A percentile compares a stretch with the other conserved stretches of the same genome.
Evolutionary conservation across 208 protist species (phyloP).

Genomic region (Porcisia deanei): DNA sequence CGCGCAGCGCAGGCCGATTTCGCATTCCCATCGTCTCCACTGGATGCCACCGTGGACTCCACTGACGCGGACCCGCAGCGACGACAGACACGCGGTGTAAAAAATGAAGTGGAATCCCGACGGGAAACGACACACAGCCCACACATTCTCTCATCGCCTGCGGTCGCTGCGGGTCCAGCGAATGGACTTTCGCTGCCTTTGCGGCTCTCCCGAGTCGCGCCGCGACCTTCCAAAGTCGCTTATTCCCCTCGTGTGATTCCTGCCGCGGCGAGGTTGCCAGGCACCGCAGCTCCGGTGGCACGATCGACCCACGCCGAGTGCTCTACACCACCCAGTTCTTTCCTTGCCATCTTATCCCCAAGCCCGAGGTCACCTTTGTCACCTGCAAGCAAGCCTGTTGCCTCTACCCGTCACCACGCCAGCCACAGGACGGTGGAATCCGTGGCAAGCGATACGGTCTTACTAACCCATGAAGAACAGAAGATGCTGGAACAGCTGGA

Average conservation of each 20-base stretch:
- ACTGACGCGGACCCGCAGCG: slow-evolving; percentile 17
- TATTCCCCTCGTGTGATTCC: neutral
- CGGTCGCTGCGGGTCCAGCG: neutral
- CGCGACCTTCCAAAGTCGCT: neutral
- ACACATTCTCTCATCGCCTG: neutral
- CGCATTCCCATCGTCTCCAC: neutral
- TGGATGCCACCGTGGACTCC: slow-evolving; percentile 14
- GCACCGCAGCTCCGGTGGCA: neutral
- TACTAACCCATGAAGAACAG: slow-evolving; percentile 23
- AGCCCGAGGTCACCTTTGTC: neutral
- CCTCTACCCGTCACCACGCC: neutral
- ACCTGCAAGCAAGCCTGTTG: too few species aligned
- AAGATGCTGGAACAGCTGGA: slow-evolving; percentile 28
- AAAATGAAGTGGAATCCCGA: neutral
- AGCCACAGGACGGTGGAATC: neutral
- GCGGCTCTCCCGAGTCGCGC: neutral
- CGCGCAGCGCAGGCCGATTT: neutral
- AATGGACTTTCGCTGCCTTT: neutral
- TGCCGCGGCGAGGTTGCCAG: neutral
- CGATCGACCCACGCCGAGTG: neutral
- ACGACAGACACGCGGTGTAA: neutral
- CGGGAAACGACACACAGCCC: neutral
- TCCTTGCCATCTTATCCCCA: neutral
- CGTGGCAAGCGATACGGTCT: slow-evolving; percentile 10
- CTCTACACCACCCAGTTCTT: slow-evolving; percentile 2